Evolutionary conservation across 371 early-diverging fungal species (phyloP), one percentile per base, ranked within the genome.

Genomic region (Parasitella parasitica): DNA sequence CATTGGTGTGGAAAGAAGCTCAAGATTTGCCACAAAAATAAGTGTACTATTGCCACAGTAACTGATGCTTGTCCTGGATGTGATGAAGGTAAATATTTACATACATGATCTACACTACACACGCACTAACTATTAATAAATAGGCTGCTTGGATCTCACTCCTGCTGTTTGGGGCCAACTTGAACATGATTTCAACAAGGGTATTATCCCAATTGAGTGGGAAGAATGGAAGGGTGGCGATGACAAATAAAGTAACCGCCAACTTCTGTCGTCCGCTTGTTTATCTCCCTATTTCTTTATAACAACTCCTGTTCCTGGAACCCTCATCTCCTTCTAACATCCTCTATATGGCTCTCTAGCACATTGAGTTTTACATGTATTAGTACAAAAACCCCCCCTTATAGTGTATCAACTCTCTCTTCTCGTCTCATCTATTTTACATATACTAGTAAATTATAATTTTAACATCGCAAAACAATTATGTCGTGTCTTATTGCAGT

Each of bases 181-280:
- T 16, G 86, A 75, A 49, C n/a, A 26, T 4, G 69, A 77, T n/a
- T 61, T 61, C 34, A 62, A 57, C 7, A 62, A 63, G n/a, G 89
- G 89, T 36, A 75, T 82, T 24, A 74, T 87, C 53, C 49, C 71
- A n/a, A 83, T 89, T 67, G 57, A 67, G 32, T 89, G 89, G 87
- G 62, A 60, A 61, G 60, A 58, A 27, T 15, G 63, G 24, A 54
- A 63, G 8, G 63, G 56, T 54, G 35, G 52, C 4, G 56, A 41
- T 16, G 67, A 67, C 34, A 50, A 63, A 18, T 30, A 50, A 62
- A 49, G 20, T 52, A 20, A n/a, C 26, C 27, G 35, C 27, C 50
- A 30, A 49, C 16, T 32, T 2, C 8, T 20, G 46, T 13, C 32
- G 11, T 12, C 24, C 39, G 34, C 59, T 52, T 57, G 12, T 38